phyloP scores from a whole-genome alignment of 495 filamentous ascomycete species.

The Jackrogersella minutella region DNA sequence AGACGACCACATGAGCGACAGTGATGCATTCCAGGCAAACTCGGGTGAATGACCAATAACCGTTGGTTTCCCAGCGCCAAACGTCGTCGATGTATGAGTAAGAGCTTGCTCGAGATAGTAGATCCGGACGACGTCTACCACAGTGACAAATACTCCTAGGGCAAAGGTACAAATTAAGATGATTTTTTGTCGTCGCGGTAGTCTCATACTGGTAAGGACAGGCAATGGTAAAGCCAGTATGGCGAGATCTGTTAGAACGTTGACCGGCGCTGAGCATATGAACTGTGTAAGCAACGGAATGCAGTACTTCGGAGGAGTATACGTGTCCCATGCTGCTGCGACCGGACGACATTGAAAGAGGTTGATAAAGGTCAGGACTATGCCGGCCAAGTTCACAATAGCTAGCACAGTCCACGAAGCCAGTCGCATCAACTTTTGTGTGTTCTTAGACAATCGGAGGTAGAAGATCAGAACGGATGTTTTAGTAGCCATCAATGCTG shows the following conservation, averaged over 20 bases:
- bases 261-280: slow-evolving; percentile 82
- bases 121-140: slow-evolving; percentile 88
- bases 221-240: slow-evolving; percentile 87
- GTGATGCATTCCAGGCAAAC: slow-evolving; percentile 75
- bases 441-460: slow-evolving; percentile 76
- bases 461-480: slow-evolving; percentile 93
- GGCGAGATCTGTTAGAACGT: slow-evolving; percentile 84
- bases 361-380: slow-evolving; percentile 83
- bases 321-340: slow-evolving; percentile 63
- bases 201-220: slow-evolving; percentile 81
- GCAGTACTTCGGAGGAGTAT: slow-evolving; percentile 59
- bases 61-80: slow-evolving; percentile 25
- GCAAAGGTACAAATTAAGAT: slow-evolving; percentile 84
- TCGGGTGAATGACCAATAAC: slow-evolving; percentile 49
- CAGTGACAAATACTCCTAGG: slow-evolving; percentile 83
- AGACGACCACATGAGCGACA: slow-evolving; percentile 91
- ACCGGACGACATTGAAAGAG: slow-evolving; percentile 89
- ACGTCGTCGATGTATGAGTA: slow-evolving; percentile 31
- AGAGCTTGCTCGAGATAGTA: slow-evolving; percentile 85
- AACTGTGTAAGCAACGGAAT: slow-evolving; percentile 82
- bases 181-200: slow-evolving; percentile 83
- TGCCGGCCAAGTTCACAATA: slow-evolving; percentile 79
- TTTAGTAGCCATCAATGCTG: slow-evolving; percentile 86
- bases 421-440: slow-evolving; percentile 71
- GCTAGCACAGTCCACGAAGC: slow-evolving; percentile 73